phyloP scores from a whole-genome alignment of 768 basidiomycete species.

The Auricularia sp. region DNA sequence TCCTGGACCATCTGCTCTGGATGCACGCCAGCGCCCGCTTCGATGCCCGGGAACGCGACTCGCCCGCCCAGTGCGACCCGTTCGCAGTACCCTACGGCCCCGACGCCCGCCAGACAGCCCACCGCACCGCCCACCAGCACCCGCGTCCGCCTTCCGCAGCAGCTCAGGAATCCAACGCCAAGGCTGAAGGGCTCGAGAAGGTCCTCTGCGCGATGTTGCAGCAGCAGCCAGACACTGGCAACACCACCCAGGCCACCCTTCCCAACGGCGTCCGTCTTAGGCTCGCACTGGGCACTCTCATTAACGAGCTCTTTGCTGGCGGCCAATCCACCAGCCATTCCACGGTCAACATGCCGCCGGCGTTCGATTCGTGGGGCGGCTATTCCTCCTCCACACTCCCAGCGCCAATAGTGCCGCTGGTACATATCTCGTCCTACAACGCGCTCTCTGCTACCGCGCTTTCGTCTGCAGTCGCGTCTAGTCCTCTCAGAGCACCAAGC shows the following conservation, averaged over 20 bases:
- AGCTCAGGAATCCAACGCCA: conserved; percentile 54
- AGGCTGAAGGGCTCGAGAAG: conserved; percentile 76
- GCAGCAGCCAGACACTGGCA: conserved; percentile 58
- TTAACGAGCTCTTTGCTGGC: conserved; percentile 78
- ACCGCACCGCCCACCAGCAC: background rate
- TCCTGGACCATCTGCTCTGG: conserved; percentile 83
- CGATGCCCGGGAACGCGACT: conserved; percentile 14
- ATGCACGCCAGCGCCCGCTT: conserved; percentile 73
- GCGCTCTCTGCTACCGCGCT: background rate
- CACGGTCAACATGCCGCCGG: background rate
- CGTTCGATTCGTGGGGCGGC: conserved; percentile 1
- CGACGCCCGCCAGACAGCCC: background rate
- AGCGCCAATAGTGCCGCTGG: background rate
- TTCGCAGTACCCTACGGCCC: background rate
- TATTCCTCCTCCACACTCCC: conserved; percentile 4
- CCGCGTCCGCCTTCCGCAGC: background rate
- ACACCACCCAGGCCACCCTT: conserved; percentile 38
- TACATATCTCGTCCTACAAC: background rate
- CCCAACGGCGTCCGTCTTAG: conserved; percentile 77
- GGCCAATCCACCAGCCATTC: conserved; percentile 29
- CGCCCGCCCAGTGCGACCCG: background rate
- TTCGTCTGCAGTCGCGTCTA: background rate
- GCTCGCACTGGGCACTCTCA: conserved; percentile 61
- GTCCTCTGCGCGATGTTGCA: conserved; percentile 73
- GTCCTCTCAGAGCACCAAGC: background rate